Conservation (phyloP, 805 yeast species). For the Ogataea ramenticola region DNA sequence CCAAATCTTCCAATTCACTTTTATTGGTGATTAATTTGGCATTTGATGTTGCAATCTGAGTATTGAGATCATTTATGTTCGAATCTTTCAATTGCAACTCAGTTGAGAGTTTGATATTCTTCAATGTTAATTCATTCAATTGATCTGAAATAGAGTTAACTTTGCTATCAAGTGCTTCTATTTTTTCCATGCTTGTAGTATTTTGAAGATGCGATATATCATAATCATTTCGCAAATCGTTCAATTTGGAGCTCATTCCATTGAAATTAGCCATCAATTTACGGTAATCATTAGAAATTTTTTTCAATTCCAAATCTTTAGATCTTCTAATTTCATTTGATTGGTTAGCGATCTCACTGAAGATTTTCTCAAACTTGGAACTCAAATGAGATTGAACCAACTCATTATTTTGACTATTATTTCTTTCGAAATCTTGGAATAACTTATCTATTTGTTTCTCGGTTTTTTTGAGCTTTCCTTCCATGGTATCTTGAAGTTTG, state of each 20-base stretch:
- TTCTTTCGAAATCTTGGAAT: too few relatives aligned
- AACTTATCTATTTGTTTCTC: too few relatives aligned
- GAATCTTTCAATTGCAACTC: neutral
- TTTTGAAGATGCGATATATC: neutral
- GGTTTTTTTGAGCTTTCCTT: too few relatives aligned
- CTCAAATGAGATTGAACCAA: neutral
- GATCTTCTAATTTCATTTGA: neutral
- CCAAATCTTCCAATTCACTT: neutral
- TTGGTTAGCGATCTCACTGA: neutral
- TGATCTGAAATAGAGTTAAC: neutral
- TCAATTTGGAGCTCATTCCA: neutral
- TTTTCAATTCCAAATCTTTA: neutral
- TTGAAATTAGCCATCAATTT: neutral
- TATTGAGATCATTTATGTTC: neutral
- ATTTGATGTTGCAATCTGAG: neutral
- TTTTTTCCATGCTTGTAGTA: conserved; percentile 1
- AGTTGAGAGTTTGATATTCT: neutral
- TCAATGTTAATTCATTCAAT: neutral
- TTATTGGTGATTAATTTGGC: neutral
- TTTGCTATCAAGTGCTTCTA: neutral
- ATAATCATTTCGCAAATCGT: neutral
- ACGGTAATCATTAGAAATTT: neutral
- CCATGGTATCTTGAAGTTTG: too few relatives aligned
- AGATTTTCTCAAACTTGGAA: conserved; percentile 4
- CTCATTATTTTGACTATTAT: too few relatives aligned